phyloP scores from a whole-genome alignment of 768 basidiomycete species.

The Hericium erinaceus region DNA sequence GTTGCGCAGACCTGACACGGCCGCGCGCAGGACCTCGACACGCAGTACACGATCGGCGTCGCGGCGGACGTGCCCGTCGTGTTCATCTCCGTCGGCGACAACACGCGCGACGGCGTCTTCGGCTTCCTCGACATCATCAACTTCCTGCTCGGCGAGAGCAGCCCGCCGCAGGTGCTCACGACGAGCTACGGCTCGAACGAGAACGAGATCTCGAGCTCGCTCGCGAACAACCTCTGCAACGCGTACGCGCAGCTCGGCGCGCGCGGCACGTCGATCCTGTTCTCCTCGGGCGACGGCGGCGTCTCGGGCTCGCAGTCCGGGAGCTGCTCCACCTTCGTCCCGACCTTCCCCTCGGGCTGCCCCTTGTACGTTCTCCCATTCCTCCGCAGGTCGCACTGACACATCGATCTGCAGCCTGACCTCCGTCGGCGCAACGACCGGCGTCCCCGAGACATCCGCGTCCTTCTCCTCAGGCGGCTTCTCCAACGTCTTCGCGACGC shows the following conservation, averaged over 20 bases:
- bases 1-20: neutral
- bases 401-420: slow-evolving; percentile 9
- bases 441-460: slow-evolving; percentile 21
- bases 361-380: slow-evolving; percentile 4
- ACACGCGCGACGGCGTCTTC: slow-evolving; percentile 13
- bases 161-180: slow-evolving; percentile 10
- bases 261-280: slow-evolving; percentile 11
- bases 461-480: slow-evolving; percentile 15
- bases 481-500: slow-evolving; percentile 9
- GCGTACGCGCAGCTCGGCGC: slow-evolving; percentile 11
- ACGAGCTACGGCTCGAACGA: slow-evolving; percentile 10
- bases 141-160: slow-evolving; percentile 6
- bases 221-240: slow-evolving; percentile 9
- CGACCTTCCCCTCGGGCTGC: slow-evolving; percentile 16
- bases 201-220: neutral
- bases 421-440: slow-evolving; percentile 22
- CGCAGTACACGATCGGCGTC: slow-evolving; percentile 16
- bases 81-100: slow-evolving; percentile 20
- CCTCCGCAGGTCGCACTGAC: neutral
- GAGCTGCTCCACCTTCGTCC: slow-evolving; percentile 12
- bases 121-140: slow-evolving; percentile 14
- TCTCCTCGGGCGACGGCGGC: slow-evolving; percentile 16
- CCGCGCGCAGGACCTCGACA: slow-evolving; percentile 12
- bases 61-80: slow-evolving; percentile 17
- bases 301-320: slow-evolving; percentile 12